Conservation (phyloP, 2,329 filamentous ascomycete species). For the Huntiella omanensis region DNA sequence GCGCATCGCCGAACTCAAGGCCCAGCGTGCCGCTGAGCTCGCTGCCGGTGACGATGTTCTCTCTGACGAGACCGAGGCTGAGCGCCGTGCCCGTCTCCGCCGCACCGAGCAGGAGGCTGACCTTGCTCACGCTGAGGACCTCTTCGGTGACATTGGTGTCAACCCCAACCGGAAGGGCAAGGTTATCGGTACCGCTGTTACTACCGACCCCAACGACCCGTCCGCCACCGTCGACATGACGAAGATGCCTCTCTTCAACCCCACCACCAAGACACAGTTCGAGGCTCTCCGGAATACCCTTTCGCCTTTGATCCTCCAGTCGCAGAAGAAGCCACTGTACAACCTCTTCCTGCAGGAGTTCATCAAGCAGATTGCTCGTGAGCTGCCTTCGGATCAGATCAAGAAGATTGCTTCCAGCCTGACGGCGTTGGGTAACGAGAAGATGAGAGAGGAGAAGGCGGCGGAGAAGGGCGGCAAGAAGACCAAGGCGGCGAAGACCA, state of each 20-base stretch:
- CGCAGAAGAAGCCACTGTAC: conserved; percentile 81
- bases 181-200: conserved; percentile 43
- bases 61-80: conserved; percentile 49
- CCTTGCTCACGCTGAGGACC: conserved; percentile 72
- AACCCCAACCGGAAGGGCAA: conserved; percentile 47
- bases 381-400: conserved; percentile 79
- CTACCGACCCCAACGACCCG: conserved; percentile 55
- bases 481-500: conserved; percentile 89
- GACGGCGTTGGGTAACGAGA: conserved; percentile 88
- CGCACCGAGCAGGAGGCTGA: conserved; percentile 74
- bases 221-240: conserved; percentile 65
- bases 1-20: conserved; percentile 59
- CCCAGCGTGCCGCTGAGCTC: conserved; percentile 35
- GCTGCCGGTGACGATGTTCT: conserved; percentile 31
- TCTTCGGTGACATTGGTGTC: conserved; percentile 63
- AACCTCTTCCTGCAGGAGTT: conserved; percentile 81
- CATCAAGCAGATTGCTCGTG: conserved; percentile 67
- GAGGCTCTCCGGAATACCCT: conserved; percentile 58
- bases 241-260: conserved; percentile 69
- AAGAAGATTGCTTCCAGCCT: conserved; percentile 83
- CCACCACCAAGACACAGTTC: conserved; percentile 73
- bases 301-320: conserved; percentile 55
- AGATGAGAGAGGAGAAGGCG: conserved; percentile 95
- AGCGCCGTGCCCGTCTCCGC: conserved; percentile 54
- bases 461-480: conserved; percentile 93